Conservation (phyloP, 1,284 basidiomycete genomes). For the Cerioporus squamosus region DNA sequence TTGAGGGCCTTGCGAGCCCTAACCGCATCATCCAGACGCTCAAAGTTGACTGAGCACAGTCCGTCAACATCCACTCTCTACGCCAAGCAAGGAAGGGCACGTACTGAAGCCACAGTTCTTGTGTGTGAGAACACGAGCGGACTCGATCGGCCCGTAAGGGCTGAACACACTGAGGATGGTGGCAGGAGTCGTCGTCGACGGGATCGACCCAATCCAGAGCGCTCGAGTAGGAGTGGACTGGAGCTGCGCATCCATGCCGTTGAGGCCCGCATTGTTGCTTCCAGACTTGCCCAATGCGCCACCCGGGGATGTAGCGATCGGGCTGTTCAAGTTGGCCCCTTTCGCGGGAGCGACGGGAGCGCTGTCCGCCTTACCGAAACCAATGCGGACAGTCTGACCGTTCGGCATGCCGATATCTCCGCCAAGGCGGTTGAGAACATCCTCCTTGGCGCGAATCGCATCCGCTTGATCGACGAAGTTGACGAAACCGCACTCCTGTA, state of each 20-base stretch:
- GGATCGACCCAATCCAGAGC: slow-evolving; percentile 96
- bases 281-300: slow-evolving; percentile 51
- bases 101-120: slow-evolving; percentile 95
- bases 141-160: slow-evolving; percentile 97
- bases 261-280: slow-evolving; percentile 52
- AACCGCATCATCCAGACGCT: slow-evolving; percentile 95
- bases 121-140: slow-evolving; percentile 92
- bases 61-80: slow-evolving; percentile 17
- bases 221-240: slow-evolving; percentile 90
- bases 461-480: slow-evolving; percentile 96
- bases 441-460: slow-evolving; percentile 95
- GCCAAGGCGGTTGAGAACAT: slow-evolving; percentile 92
- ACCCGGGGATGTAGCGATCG: slow-evolving; percentile 68
- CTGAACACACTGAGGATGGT: slow-evolving; percentile 93
- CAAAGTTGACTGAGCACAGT: slow-evolving; percentile 82
- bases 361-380: slow-evolving; percentile 97
- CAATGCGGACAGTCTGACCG: slow-evolving; percentile 93
- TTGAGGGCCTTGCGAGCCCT: slow-evolving; percentile 94
- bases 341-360: slow-evolving; percentile 88
- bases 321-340: slow-evolving; percentile 61
- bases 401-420: slow-evolving; percentile 94
- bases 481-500: slow-evolving; percentile 96
- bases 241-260: slow-evolving; percentile 78
- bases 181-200: slow-evolving; percentile 89
- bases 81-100: slow-evolving; percentile 35